phyloP scores from a whole-genome alignment of 2,329 filamentous ascomycete genomes.

The Nigrospora oryzae region DNA sequence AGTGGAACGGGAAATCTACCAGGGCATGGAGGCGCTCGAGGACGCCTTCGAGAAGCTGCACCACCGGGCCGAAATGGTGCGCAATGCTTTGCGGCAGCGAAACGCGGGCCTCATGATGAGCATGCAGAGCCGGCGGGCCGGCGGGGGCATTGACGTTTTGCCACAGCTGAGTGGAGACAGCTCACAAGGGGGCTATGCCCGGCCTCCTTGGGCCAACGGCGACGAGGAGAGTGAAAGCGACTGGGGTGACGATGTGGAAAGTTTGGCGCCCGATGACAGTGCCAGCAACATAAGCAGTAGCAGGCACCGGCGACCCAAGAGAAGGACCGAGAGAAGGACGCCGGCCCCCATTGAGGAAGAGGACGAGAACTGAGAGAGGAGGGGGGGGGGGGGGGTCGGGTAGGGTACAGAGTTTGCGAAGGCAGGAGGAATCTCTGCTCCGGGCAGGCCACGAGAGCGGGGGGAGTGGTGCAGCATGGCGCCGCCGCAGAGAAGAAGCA shows the following conservation, averaged over 20 bases:
- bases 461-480: no score
- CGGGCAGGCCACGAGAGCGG: no score
- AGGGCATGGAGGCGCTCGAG: conserved; percentile 88
- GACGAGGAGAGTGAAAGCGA: conserved; percentile 48
- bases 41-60: conserved; percentile 93
- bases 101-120: conserved; percentile 65
- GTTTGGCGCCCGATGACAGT: conserved; percentile 68
- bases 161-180: conserved; percentile 39
- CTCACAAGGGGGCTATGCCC: conserved; percentile 33
- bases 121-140: conserved; percentile 46
- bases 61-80: conserved; percentile 71
- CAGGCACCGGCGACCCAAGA: conserved; percentile 56
- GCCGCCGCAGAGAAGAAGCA: no score
- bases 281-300: conserved; percentile 75
- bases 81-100: conserved; percentile 71
- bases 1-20: conserved; percentile 86
- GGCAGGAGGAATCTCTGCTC: no score
- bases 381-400: neutral
- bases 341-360: conserved; percentile 66
- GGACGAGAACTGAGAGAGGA: conserved; percentile 33
- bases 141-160: conserved; percentile 42
- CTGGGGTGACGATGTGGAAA: conserved; percentile 46
- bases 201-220: conserved; percentile 34
- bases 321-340: conserved; percentile 59
- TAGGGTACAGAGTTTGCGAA: neutral